These are phyloP conservation scores for Trametopsis cervina DNA, from an alignment of 768 basidiomycete species.

Conservation along the genomic window DNA sequence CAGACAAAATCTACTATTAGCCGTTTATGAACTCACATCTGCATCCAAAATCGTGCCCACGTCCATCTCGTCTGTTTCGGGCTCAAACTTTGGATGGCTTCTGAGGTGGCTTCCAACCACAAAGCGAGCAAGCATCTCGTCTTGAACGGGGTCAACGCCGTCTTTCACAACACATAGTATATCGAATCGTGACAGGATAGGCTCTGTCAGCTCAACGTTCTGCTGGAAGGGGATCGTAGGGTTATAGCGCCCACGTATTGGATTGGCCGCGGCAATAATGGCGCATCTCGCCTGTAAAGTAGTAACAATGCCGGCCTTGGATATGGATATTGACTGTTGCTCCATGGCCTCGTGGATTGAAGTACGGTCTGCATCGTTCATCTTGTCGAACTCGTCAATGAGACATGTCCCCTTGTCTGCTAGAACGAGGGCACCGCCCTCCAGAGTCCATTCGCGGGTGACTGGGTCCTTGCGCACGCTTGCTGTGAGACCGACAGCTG, in stretches of 20 bases:
- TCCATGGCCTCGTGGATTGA: constrained; percentile 99
- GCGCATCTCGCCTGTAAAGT: constrained; percentile 96
- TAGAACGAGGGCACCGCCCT: constrained; percentile 96
- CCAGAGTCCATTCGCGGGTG: constrained; percentile 96
- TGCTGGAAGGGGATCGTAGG: constrained; percentile 97
- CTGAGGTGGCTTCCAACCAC: constrained; percentile 96
- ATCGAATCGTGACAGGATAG: constrained; percentile 96
- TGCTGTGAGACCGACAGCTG: constrained; percentile 96
- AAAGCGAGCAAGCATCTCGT: constrained; percentile 92
- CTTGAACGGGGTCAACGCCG: constrained; percentile 92
- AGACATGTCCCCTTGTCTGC: constrained; percentile 97
- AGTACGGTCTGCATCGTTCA: constrained; percentile 97
- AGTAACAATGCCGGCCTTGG: constrained; percentile 99
- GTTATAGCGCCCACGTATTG: constrained; percentile 92
- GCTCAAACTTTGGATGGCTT: constrained; percentile 89
- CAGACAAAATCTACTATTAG: too few relatives aligned
- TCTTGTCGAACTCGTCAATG: constrained; percentile 99
- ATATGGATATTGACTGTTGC: constrained; percentile 98
- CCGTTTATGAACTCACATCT: constrained; percentile 73
- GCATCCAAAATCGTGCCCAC: constrained; percentile 86
- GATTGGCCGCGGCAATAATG: constrained; percentile 97
- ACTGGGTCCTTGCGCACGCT: constrained; percentile 98
- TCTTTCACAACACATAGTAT: constrained; percentile 98
- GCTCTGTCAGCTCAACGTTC: constrained; percentile 97
- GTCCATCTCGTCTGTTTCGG: constrained; percentile 84